These are phyloP conservation scores for Vitis rotundifolia DNA, from an alignment of 164 flowering plant genomes.

Conservation along the genomic window DNA sequence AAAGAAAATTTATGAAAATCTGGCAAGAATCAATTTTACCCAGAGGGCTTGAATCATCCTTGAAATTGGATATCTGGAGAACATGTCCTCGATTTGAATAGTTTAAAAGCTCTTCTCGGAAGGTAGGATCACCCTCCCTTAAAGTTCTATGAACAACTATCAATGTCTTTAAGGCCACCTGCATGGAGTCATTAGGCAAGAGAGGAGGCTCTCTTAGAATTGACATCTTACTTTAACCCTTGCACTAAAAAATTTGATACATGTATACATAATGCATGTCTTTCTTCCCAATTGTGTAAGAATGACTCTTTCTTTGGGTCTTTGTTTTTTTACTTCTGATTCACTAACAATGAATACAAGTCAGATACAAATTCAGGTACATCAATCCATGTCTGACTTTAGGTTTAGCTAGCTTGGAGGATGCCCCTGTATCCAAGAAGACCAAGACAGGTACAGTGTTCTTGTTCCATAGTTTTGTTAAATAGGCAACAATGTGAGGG, in stretches of 20 bases:
- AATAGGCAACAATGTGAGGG: too few relatives aligned
- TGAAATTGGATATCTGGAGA: slow-evolving; percentile 88
- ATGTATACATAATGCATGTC: background rate
- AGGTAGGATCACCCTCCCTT: slow-evolving; percentile 98
- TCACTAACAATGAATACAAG: too few relatives aligned
- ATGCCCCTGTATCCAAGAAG: too few relatives aligned
- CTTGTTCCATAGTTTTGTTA: too few relatives aligned
- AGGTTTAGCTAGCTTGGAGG: too few relatives aligned
- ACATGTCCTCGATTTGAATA: slow-evolving; percentile 66
- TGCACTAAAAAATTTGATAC: background rate
- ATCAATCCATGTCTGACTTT: too few relatives aligned
- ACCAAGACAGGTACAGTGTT: too few relatives aligned
- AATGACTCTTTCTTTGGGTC: too few relatives aligned
- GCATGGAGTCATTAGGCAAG: slow-evolving; percentile 2
- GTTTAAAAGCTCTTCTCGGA: slow-evolving; percentile 82
- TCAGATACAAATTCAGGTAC: too few relatives aligned
- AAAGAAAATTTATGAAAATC: background rate
- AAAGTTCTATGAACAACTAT: slow-evolving; percentile 91
- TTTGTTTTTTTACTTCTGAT: too few relatives aligned
- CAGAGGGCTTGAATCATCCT: slow-evolving; percentile 93
- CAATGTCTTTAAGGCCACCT: slow-evolving; percentile 94
- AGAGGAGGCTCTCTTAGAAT: background rate
- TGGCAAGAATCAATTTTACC: slow-evolving; percentile 40
- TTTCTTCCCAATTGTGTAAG: too few relatives aligned
- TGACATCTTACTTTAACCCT: background rate